Percentiles rank a stretch among this genome's conserved stretches.
These are phyloP conservation scores for Cutaneotrichosporon cyanovorans DNA, from an alignment of 1,284 basidiomycete genomes.

Conservation along the genomic window DNA sequence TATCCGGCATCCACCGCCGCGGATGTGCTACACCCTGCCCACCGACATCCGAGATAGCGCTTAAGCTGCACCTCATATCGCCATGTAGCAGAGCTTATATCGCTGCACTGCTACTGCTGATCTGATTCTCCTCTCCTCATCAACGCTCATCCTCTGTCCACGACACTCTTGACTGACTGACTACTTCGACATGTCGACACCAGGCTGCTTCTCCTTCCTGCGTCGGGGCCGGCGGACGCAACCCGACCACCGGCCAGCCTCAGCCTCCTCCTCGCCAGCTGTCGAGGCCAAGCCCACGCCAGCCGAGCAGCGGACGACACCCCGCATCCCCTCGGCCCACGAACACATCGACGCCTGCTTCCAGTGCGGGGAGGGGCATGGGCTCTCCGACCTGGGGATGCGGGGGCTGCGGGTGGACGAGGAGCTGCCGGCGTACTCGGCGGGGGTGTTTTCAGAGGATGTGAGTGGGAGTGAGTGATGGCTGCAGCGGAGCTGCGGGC, in stretches of 20 bases:
- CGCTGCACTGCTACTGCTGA: too few species aligned
- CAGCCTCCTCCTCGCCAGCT: not conserved
- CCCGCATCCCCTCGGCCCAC: not conserved
- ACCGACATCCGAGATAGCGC: too few species aligned
- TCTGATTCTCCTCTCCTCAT: too few species aligned
- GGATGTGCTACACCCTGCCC: too few species aligned
- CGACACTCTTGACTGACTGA: too few species aligned
- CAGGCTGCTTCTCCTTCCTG: conserved; percentile 3
- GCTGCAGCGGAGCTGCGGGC: too few species aligned
- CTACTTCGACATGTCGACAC: too few species aligned
- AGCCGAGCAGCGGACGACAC: not conserved
- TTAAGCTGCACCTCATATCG: too few species aligned
- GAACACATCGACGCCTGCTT: conserved; percentile 2
- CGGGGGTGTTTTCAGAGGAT: not conserved
- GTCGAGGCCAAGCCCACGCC: not conserved
- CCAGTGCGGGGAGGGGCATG: not conserved
- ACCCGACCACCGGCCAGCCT: not conserved
- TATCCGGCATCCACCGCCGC: too few species aligned
- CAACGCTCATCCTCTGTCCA: too few species aligned
- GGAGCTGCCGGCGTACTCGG: conserved; percentile 1
- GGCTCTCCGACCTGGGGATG: not conserved
- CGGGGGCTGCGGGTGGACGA: not conserved
- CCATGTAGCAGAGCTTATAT: too few species aligned
- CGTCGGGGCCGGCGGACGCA: not conserved
- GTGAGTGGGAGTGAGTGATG: not conserved